A percentile compares a stretch with the other conserved stretches of the same genome.
Conservation (phyloP, 495 filamentous ascomycete genomes). For the Tuber magnatum region DNA sequence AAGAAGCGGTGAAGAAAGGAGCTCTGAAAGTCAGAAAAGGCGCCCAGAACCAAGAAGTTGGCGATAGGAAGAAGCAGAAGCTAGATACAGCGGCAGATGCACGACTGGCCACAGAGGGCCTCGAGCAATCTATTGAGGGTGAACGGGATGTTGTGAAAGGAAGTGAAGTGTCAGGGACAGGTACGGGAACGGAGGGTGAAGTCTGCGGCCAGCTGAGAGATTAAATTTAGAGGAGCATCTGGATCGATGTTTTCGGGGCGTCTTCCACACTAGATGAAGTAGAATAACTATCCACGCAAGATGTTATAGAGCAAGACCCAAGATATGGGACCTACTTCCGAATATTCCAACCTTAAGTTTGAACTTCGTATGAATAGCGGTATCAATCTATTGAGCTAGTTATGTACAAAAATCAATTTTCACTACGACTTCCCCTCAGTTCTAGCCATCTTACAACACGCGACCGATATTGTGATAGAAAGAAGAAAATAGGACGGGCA, state of each 20-base stretch:
- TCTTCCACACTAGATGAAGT: conserved; percentile 1
- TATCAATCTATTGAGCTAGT: background rate
- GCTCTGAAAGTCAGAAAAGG: conserved; percentile 58
- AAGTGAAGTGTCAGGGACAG: background rate
- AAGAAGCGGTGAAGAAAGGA: conserved; percentile 78
- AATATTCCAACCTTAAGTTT: background rate
- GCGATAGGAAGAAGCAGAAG: conserved; percentile 13
- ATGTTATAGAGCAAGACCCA: background rate
- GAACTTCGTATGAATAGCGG: background rate
- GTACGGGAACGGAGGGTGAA: background rate
- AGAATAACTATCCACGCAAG: background rate
- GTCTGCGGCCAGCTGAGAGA: background rate
- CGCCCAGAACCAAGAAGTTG: conserved; percentile 15
- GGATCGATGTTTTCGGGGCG: background rate
- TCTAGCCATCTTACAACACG: background rate
- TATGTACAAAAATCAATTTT: background rate
- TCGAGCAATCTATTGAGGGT: background rate
- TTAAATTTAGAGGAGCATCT: background rate
- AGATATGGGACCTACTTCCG: background rate
- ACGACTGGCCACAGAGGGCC: conserved; percentile 12
- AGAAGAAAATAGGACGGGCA: background rate
- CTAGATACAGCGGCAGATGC: conserved; percentile 29
- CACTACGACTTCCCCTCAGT: background rate
- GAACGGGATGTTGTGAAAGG: background rate
- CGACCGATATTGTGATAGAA: background rate